phyloP scores from a whole-genome alignment of 208 protist species.

The Acanthamoeba royreba region DNA sequence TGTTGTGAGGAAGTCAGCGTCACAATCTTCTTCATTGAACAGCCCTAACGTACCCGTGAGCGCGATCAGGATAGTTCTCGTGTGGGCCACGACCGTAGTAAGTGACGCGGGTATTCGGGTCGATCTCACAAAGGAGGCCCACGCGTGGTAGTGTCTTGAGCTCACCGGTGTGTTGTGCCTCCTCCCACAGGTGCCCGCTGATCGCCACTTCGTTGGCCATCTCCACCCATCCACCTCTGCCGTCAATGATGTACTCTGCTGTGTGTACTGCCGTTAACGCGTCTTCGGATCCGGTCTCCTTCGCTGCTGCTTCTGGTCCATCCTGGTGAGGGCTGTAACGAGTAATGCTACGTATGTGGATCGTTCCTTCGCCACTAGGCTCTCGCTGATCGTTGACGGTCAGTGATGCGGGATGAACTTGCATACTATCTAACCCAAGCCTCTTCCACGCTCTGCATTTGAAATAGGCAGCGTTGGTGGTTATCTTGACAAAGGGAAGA shows the following conservation, averaged over 20 bases:
- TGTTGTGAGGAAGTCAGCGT: no score
- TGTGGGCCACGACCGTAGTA: slow-evolving; percentile 32
- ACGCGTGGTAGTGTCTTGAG: neutral
- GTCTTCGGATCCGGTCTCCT: neutral
- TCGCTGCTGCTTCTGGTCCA: no score
- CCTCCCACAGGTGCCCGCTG: neutral
- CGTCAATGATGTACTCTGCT: neutral
- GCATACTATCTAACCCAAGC: no score
- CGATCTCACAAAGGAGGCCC: neutral
- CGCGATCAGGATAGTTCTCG: slow-evolving; percentile 39
- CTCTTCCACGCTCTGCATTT: no score
- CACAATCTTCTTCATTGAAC: neutral
- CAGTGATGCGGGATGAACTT: no score
- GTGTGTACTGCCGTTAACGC: neutral
- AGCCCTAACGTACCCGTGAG: neutral
- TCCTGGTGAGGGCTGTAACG: no score
- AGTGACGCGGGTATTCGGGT: neutral
- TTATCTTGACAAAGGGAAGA: neutral
- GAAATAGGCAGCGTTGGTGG: no score
- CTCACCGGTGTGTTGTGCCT: neutral
- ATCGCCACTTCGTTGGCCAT: neutral
- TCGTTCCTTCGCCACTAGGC: no score
- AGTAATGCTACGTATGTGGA: no score
- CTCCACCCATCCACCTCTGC: neutral
- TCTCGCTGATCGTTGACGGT: no score